Evolutionary conservation across 164 flowering plant genomes (phyloP).

Genomic region (Nymphaea colorata): DNA sequence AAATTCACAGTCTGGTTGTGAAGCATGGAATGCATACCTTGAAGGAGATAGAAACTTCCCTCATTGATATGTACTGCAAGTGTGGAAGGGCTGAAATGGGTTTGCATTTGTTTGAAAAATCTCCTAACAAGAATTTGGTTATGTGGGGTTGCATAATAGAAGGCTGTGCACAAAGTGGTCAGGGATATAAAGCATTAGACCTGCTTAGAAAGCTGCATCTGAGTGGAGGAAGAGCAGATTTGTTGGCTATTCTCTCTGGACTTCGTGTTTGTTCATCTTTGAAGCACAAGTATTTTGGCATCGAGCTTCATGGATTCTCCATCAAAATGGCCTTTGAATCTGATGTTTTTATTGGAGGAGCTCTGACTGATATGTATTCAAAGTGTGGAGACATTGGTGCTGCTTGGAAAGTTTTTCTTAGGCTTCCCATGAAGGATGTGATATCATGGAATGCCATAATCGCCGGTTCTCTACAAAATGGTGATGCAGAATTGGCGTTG

Average conservation of each 20-base stretch:
- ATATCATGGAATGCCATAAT: conserved; percentile 38
- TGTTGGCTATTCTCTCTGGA: conserved; percentile 23
- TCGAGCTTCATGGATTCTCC: conserved; percentile 30
- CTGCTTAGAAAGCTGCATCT: conserved; percentile 13
- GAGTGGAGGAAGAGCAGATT: conserved; percentile 20
- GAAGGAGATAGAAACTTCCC: conserved; percentile 19
- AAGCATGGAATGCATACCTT: conserved; percentile 11
- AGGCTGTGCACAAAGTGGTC: conserved; percentile 19
- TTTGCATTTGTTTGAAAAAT: conserved; percentile 9
- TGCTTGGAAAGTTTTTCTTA: conserved; percentile 16
- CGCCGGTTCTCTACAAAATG: conserved; percentile 25
- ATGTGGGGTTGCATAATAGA: conserved; percentile 26
- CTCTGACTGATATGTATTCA: conserved; percentile 31
- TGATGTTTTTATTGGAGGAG: conserved; percentile 31
- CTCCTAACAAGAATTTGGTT: conserved; percentile 7
- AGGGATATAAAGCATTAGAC: conserved; percentile 17
- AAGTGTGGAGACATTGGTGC: conserved; percentile 26
- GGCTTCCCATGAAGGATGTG: conserved; percentile 23
- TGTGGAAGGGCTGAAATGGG: conserved; percentile 17
- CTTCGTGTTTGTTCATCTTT: conserved; percentile 39
- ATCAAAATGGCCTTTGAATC: conserved; percentile 22
- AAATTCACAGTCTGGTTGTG: conserved; percentile 16
- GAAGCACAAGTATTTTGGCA: conserved; percentile 12
- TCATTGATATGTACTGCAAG: conserved; percentile 37
- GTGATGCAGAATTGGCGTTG: conserved; percentile 16